Base-by-base conservation (phyloP, 2,329 filamentous ascomycete species). In the Claviceps lovelessii region DNA sequence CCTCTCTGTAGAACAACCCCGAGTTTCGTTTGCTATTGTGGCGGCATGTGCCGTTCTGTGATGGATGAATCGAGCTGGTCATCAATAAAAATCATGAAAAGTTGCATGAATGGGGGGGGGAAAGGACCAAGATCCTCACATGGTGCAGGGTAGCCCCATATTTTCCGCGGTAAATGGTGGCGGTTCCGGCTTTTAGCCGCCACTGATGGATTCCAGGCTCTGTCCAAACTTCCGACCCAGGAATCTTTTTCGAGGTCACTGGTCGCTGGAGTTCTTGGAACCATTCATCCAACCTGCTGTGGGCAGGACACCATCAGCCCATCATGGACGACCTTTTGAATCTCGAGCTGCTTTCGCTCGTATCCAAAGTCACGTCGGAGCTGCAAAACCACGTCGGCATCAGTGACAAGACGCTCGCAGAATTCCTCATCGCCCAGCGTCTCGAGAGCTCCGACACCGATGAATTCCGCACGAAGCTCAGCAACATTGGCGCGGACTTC, bases 341-440 rank as follows among this genome's bases (percentile, higher is more conserved):
- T 63, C 83, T 98, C 67, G 93, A 98, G 77, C 78, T 94, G 58
- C 79, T 98, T 54, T 95, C 90, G 63, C 84, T 98, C 65, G 90
- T 97, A 55, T 93, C 89, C 52, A 95, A 91, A 70, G 89, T 98
- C 62, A 90, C 90, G 15, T 91, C 87, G 19, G 93, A 98, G 71
- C 78, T 98, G 53, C 86, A 95, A 64, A 98, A 98, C 66, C 88
- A 98, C 71, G 72, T 97, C 57, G 89, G 90, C 55, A 83, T 96
- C 63, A 86, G 81, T 67, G 90, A 98, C 72, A 96, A 95, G 71
- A 95, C 89, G 5, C 82, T 98, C 31, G 90, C 93, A 62, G 93
- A 98, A 70, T 98, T 95, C 67, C 83, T 98, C 64, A 95, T 98
- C 65, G 87, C 87, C 58, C 86, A 95, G 67, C 88, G 95, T 63